Evolutionary conservation across 805 yeast species (phyloP).

Genomic region (Starmerella sp.): DNA sequence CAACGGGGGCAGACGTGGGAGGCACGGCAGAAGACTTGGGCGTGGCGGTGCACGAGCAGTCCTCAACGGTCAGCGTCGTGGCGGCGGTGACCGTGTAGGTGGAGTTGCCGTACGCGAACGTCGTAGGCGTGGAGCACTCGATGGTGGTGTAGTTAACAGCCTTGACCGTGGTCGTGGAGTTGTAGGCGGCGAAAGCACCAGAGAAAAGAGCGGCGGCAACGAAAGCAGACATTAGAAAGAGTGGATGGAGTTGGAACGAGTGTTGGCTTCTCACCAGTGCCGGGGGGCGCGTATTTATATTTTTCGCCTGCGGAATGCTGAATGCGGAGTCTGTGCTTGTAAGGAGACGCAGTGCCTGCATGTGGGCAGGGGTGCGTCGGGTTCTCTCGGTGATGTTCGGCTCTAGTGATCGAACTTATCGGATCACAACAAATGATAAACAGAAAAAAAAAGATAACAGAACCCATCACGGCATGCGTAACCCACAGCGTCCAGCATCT

Average conservation of each 20-base stretch:
- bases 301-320: neutral
- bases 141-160: slow-evolving; percentile 23
- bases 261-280: neutral
- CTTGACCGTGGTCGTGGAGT: slow-evolving; percentile 21
- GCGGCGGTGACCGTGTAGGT: slow-evolving; percentile 32
- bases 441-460: neutral
- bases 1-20: slow-evolving; percentile 27
- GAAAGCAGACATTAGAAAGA: slow-evolving; percentile 9
- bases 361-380: neutral
- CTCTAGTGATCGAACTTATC: neutral
- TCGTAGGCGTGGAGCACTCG: slow-evolving; percentile 24
- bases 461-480: too few species aligned
- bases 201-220: slow-evolving; percentile 44
- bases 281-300: neutral
- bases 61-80: slow-evolving; percentile 50
- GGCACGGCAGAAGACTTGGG: slow-evolving; percentile 8
- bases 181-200: slow-evolving; percentile 34
- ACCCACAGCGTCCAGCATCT: too few species aligned
- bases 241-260: neutral
- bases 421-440: neutral
- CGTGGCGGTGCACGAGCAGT: slow-evolving; percentile 41
- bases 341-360: neutral
- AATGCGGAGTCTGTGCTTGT: neutral
- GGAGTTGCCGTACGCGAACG: slow-evolving; percentile 32
- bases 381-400: neutral